Base-by-base conservation (phyloP, 2,329 filamentous ascomycete species). In the Trichoderma simmonsii region DNA sequence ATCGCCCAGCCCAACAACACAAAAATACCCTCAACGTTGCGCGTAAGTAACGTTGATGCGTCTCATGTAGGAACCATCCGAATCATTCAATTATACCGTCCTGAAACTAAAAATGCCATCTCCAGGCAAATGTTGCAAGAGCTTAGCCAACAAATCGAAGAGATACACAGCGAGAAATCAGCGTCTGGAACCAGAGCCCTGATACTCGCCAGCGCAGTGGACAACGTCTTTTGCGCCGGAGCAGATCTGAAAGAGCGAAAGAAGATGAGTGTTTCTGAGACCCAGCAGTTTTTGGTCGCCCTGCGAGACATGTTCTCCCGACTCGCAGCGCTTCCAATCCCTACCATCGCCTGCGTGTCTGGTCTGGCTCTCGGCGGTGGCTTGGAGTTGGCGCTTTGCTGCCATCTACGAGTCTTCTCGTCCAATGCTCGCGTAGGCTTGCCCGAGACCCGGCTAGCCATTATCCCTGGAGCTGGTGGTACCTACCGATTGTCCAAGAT, bases 171-270 rank as follows among this genome's bases (percentile, higher is more conserved):
- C 48, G 48, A 54, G 48, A 24, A 54, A 26, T 54, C 21, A 54
- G 48, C 15, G 39, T n/a, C 39, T 43, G 39, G 39, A 39, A 97
- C 95, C 14, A 86, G 96, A 75, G 95, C 93, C 2, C 81, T 99
- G 76, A 89, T 99, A 57, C 77, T 99, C 18, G 92, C 93, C 11
- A 97, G 93, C 78, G 93, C 93, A 59, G 88, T 93, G 21, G 93
- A 98, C 76, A 86, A 89, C 28, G 92, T 90, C 77, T 99, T 99
- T 82, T 99, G 96, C 82, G 94, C 96, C 0, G 96, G 96, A 51
- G 96, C 96, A 5, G 96, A 99, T 80, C 83, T 99, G 77, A 98
- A 98, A 80, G 95, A 98, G 85, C 86, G 95, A 36, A 87, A 88
- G 72, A 88, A 86, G 5, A 96, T 98, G 82, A 91, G 89, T 1